Base-by-base conservation (phyloP, 768 basidiomycete genomes). In the Mycena galopus region DNA sequence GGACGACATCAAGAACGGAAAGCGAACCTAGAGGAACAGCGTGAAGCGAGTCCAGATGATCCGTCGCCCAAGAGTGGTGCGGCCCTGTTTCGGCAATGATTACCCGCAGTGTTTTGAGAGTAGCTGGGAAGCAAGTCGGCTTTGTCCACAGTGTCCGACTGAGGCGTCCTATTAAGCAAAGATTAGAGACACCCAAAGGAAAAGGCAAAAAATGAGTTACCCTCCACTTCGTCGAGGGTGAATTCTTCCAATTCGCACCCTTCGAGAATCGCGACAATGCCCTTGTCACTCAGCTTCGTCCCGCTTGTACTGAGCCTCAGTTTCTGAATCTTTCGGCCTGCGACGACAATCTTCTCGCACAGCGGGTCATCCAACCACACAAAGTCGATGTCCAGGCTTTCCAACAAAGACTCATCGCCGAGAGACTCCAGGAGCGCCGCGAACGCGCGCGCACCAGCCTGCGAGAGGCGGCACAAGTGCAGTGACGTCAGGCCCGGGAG, bases 351-450 rank as follows among this genome's bases (percentile, higher is more conserved):
- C 60, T 73, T 78, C 32, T 83, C 77, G 71, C 84, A 84, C 19
- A 85, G 68, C 25, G 70, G 55, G 72, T 84, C 84, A 72, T 85
- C 84, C 65, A 85, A 73, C 84, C 84, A 85, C 27, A 84, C 75
- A 58, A 84, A 81, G 73, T 85, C 80, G 47, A 84, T 65, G 44
- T 32, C 57, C n/a, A 85, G 67, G 25, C 76, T 73, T 61, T 85
- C 82, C 53, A 84, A 71, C 23, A 72, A 39, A n/a, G 82, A 81
- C 42, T 77, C 70, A 61, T 83, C 81, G 21, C 77, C 79, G 25
- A 82, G 58, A 29, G 68, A 70, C 7, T 69, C 63, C 11, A 84
- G 70, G 21, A 84, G 69, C 14, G 61, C 33, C 12, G 75, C 68
- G 33, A 85, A 76, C 9, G 82, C 78, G 47, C 78, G 77, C 16